Conservation (phyloP, 2,329 filamentous ascomycete species). For the Alternaria longipes region DNA sequence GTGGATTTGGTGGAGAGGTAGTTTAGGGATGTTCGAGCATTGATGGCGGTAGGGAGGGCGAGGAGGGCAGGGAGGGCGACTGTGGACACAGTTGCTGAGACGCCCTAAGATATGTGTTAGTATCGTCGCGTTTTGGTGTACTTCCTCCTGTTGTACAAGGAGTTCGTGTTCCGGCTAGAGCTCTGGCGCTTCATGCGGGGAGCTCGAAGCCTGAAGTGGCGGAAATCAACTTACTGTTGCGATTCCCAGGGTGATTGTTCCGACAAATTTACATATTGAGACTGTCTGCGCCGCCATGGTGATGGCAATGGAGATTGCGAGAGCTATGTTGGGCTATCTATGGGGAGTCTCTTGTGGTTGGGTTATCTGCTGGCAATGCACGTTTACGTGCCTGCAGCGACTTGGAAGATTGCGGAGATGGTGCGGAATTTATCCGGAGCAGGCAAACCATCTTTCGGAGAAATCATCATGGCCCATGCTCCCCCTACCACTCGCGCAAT, state of each 20-base stretch:
- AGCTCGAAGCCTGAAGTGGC: constrained; percentile 20
- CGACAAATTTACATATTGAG: constrained; percentile 88
- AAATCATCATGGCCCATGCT: constrained; percentile 11
- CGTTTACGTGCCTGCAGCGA: constrained; percentile 28
- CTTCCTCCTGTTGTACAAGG: not conserved
- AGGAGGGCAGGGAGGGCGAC: constrained; percentile 83
- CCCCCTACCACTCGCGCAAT: not conserved
- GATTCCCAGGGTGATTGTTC: constrained; percentile 86
- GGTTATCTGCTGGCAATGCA: constrained; percentile 14
- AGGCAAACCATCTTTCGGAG: constrained; percentile 2
- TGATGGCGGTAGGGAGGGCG: constrained; percentile 78
- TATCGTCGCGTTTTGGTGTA: not conserved
- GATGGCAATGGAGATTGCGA: not conserved
- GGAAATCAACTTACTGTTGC: constrained; percentile 73
- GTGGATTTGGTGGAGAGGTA: constrained; percentile 69
- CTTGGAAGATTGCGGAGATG: constrained; percentile 29
- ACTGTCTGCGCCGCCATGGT: constrained; percentile 73
- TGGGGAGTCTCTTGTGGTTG: not conserved
- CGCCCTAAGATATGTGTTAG: constrained; percentile 68
- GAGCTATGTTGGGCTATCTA: not conserved
- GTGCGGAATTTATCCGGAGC: constrained; percentile 12
- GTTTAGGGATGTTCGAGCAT: constrained; percentile 67
- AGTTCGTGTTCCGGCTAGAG: not conserved
- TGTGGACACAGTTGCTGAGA: constrained; percentile 83
- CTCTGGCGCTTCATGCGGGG: constrained; percentile 16